Evolutionary conservation across 2,329 filamentous ascomycete species (phyloP).

Genomic region (Colletotrichum sp.): DNA sequence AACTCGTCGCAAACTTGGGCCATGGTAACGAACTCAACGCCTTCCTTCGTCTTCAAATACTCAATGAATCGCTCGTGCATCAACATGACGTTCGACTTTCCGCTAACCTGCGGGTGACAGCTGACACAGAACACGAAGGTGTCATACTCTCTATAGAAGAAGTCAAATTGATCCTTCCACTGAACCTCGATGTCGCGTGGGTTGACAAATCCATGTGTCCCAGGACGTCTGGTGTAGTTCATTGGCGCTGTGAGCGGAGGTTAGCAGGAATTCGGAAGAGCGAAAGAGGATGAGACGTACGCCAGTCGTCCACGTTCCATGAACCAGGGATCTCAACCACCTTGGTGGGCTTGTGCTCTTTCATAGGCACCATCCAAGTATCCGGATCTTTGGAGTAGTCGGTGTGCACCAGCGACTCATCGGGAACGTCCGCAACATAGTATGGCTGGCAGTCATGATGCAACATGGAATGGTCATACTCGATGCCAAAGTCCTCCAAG

Average conservation of each 20-base stretch:
- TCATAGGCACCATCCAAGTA: constrained; percentile 25
- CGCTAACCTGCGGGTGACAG: constrained; percentile 52
- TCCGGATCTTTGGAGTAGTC: constrained; percentile 23
- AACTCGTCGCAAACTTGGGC: constrained; percentile 9
- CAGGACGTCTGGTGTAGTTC: not conserved
- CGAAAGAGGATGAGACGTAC: not conserved
- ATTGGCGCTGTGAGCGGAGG: not conserved
- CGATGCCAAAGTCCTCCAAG: constrained; percentile 43
- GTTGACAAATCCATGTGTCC: constrained; percentile 44
- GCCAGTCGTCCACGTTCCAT: not conserved
- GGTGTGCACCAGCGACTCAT: constrained; percentile 18
- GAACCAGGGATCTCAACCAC: constrained; percentile 51
- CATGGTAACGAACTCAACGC: constrained; percentile 39
- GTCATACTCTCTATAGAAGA: constrained; percentile 47
- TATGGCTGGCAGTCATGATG: constrained; percentile 51
- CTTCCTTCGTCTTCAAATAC: constrained; percentile 47
- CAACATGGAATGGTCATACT: constrained; percentile 54
- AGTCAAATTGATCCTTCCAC: constrained; percentile 53
- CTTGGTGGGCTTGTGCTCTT: constrained; percentile 24
- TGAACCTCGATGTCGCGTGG: constrained; percentile 42
- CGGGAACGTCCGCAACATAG: constrained; percentile 29
- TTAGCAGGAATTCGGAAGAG: not conserved
- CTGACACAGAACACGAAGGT: constrained; percentile 51
- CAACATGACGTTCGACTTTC: constrained; percentile 49
- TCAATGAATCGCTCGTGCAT: constrained; percentile 53